Percentiles rank a stretch among this genome's conserved stretches.
These are phyloP conservation scores for Ascochyta fabae DNA, from an alignment of 2,329 filamentous ascomycete species.

Conservation along the genomic window DNA sequence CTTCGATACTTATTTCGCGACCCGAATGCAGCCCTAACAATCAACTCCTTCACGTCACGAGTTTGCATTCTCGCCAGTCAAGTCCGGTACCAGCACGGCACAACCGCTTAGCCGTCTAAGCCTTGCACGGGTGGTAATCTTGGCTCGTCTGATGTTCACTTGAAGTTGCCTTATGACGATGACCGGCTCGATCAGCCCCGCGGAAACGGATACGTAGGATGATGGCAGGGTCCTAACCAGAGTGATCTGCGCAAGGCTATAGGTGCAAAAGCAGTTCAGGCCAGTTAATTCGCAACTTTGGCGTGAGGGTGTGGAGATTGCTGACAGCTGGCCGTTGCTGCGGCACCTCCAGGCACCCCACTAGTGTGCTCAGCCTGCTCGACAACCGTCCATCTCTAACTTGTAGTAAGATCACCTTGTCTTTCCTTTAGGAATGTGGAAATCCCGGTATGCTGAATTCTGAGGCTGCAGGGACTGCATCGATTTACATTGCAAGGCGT, in stretches of 20 bases:
- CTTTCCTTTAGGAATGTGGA: too few species aligned
- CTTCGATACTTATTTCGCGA: slow-evolving; percentile 2
- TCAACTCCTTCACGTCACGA: slow-evolving; percentile 8
- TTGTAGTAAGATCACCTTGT: background rate
- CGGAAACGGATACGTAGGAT: background rate
- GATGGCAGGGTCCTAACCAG: slow-evolving; percentile 6
- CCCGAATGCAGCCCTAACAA: background rate
- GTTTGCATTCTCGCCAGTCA: background rate
- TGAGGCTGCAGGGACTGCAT: too few species aligned
- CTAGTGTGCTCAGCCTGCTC: background rate
- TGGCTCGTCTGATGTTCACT: slow-evolving; percentile 11
- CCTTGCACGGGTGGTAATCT: slow-evolving; percentile 5
- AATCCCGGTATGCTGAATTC: background rate
- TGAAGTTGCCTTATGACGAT: slow-evolving; percentile 8
- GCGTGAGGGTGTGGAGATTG: background rate
- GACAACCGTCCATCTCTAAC: background rate
- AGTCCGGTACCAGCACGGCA: background rate
- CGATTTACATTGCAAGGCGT: too few species aligned
- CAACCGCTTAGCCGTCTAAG: slow-evolving; percentile 13
- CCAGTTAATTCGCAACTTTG: too few species aligned
- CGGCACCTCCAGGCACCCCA: slow-evolving; percentile 9
- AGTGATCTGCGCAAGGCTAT: slow-evolving; percentile 5
- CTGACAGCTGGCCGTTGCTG: slow-evolving; percentile 1
- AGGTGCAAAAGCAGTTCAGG: background rate
- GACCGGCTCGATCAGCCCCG: slow-evolving; percentile 8